Base-by-base conservation (phyloP, 306 rosid species). In the Quercus bicolor region DNA sequence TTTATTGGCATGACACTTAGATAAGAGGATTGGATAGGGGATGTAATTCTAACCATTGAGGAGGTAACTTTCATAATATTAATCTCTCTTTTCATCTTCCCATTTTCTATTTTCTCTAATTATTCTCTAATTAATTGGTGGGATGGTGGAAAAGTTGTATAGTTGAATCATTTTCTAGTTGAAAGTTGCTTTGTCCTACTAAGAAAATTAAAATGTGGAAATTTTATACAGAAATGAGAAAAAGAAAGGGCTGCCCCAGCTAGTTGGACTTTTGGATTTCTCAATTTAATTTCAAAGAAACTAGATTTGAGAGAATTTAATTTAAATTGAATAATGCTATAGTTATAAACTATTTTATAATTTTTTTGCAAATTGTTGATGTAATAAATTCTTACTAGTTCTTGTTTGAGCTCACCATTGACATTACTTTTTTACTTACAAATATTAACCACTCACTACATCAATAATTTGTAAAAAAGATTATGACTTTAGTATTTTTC, bases 81-180 rank as follows among this genome's bases (percentile, higher is more conserved):
- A 59, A 78, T 43, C 18, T 16, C 4, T 54, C 40, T 19, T 56
- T 55, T 66, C 70, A 9, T 71, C 48, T 61, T 34, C 73, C 62
- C 75, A 55, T 43, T 78, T 34, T 82, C 31, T 62, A 16, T 34
- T 59, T 19, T 60, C 16, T 18, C 19, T 55, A 5, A 24, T 65
- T 65, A 4, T 19, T 60, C 16, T 18, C 19, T 55, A 5, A 24
- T 65, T 65, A 3, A 24, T 66, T 56, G 43, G 76, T 77, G 76
- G 82, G 79, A 26, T 57, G 75, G 79, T 23, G 76, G 31, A 19
- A 72, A 76, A 61, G 64, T 28, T 73, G 4, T 9, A 28, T 16
- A 20, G n/a, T 5, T 20, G 24, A 66, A 34, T 74, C 73, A 82
- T 65, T 24, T 74, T 34, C n/a, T 53, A 0, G 15, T 19, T 45